Evolutionary conservation across 257 asterid genomes (phyloP).

Genomic region (Fraxinus excelsior): DNA sequence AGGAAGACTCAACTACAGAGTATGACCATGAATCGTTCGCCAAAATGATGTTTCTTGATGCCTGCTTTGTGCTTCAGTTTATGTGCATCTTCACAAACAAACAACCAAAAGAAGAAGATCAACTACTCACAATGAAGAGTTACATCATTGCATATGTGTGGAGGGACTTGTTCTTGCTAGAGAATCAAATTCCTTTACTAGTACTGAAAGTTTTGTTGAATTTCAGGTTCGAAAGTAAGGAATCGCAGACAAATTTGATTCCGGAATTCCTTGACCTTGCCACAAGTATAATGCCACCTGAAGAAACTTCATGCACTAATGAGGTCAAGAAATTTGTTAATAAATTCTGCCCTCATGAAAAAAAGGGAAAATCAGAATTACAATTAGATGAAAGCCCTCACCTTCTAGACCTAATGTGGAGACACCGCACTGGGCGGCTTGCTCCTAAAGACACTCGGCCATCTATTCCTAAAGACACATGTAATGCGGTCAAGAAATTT

Average conservation of each 20-base stretch:
- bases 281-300: background rate
- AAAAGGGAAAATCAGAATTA: too few species aligned
- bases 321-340: background rate
- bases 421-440: background rate
- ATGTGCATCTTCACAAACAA: background rate
- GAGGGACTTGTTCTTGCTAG: conserved; percentile 27
- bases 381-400: background rate
- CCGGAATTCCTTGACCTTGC: background rate
- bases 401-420: conserved; percentile 12
- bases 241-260: conserved; percentile 8
- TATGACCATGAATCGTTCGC: background rate
- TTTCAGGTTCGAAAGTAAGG: background rate
- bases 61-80: conserved; percentile 18
- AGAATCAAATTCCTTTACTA: background rate
- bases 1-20: background rate
- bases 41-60: conserved; percentile 27
- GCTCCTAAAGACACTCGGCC: too few species aligned
- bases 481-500: too few species aligned
- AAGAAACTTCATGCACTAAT: background rate
- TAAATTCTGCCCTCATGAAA: too few species aligned
- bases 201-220: conserved; percentile 15
- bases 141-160: conserved; percentile 6
- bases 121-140: background rate
- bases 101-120: background rate
- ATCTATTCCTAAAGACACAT: too few species aligned